These are phyloP conservation scores for Coniochaeta prunicola DNA, from an alignment of 2,329 filamentous ascomycete species.

Conservation along the genomic window DNA sequence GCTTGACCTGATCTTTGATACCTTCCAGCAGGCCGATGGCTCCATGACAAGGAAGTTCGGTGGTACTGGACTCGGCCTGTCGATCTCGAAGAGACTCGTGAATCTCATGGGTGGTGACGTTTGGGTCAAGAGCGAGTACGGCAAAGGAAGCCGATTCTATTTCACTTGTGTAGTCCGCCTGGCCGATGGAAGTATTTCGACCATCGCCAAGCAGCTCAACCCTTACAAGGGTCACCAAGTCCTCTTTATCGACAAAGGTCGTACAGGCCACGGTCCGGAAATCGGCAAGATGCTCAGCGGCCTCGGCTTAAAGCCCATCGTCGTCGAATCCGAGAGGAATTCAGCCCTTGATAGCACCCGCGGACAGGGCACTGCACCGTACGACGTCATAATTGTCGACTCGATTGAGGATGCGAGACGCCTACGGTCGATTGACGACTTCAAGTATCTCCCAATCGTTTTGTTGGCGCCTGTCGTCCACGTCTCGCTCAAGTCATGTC, in stretches of 20 bases:
- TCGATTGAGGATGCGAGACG: constrained; percentile 85
- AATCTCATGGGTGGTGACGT: constrained; percentile 95
- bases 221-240: constrained; percentile 93
- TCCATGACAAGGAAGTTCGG: constrained; percentile 95
- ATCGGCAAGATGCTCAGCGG: constrained; percentile 71
- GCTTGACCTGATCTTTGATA: constrained; percentile 95
- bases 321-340: constrained; percentile 74
- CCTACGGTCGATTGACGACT: constrained; percentile 81
- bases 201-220: constrained; percentile 75
- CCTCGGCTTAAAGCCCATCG: constrained; percentile 73
- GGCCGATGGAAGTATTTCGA: constrained; percentile 68
- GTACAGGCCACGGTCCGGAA: constrained; percentile 68
- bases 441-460: constrained; percentile 96
- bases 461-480: constrained; percentile 83
- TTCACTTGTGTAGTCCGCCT: constrained; percentile 91
- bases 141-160: constrained; percentile 88
- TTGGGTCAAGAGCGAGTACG: constrained; percentile 90
- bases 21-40: constrained; percentile 96
- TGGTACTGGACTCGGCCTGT: constrained; percentile 86
- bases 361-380: constrained; percentile 50
- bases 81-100: constrained; percentile 90
- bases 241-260: constrained; percentile 87
- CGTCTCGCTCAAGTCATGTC: constrained; percentile 84
- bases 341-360: constrained; percentile 47
- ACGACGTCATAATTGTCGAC: constrained; percentile 94